Conservation (phyloP, 2,329 filamentous ascomycete species). For the Cytospora mali region DNA sequence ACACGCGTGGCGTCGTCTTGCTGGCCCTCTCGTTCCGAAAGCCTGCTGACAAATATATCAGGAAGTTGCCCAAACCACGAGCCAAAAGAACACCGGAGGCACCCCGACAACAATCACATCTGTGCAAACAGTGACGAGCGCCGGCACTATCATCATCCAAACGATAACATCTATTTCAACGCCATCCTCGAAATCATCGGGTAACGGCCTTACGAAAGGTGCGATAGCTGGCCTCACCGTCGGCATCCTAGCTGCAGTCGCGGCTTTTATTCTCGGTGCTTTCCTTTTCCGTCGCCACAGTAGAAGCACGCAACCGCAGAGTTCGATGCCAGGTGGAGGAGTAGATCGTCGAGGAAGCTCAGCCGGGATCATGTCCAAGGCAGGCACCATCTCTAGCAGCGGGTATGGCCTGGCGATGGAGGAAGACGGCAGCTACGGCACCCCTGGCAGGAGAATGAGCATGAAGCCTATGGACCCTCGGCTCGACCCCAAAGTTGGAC, state of each 20-base stretch:
- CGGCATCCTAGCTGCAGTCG: slow-evolving; percentile 44
- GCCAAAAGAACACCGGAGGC: slow-evolving; percentile 36
- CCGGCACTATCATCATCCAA: slow-evolving; percentile 48
- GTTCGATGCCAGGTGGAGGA: slow-evolving; percentile 44
- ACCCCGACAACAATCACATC: slow-evolving; percentile 34
- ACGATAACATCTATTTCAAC: slow-evolving; percentile 59
- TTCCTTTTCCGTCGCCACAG: slow-evolving; percentile 40
- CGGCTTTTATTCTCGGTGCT: slow-evolving; percentile 40
- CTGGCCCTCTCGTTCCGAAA: neutral
- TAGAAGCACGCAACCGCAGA: slow-evolving; percentile 45
- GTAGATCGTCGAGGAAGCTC: slow-evolving; percentile 54
- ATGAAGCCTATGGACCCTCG: slow-evolving; percentile 64
- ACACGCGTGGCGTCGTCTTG: neutral
- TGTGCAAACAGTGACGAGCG: slow-evolving; percentile 57
- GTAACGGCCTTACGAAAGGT: slow-evolving; percentile 45
- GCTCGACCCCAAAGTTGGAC: slow-evolving; percentile 61
- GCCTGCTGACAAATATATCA: slow-evolving; percentile 23
- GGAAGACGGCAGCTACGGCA: slow-evolving; percentile 25
- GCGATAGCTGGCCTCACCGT: slow-evolving; percentile 56
- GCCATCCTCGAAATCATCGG: slow-evolving; percentile 24
- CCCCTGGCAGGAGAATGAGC: slow-evolving; percentile 40
- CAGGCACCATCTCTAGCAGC: slow-evolving; percentile 45
- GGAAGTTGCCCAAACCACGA: slow-evolving; percentile 31
- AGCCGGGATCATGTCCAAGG: slow-evolving; percentile 49
- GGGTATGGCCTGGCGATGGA: slow-evolving; percentile 28